Base-by-base conservation (phyloP, 2,329 filamentous ascomycete species). In the Clonostachys rhizophaga region DNA sequence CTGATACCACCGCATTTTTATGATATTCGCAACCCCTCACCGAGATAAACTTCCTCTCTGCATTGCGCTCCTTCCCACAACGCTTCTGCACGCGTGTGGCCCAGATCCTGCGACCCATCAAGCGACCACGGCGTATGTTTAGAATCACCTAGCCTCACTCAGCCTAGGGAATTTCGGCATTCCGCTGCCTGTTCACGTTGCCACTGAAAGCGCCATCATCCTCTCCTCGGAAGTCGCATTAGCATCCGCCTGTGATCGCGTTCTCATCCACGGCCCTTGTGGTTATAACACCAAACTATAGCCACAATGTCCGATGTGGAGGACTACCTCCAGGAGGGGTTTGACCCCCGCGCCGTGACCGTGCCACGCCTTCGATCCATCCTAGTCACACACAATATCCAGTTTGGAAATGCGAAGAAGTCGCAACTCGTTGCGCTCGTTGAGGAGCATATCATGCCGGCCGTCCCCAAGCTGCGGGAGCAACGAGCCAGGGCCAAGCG, bases 381-480 rank as follows among this genome's bases (percentile, higher is more conserved):
- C 54, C 82, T 99, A 49, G 88, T 97, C 59, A 87, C 84, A 54
- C 89, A 99, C 70, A 87, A 91, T 62, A 75, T 97, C 59, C 71
- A 83, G 36, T 97, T 96, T 63, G 85, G 89, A 0, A 91, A 85
- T 5, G 91, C 94, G 12, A 99, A 97, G 72, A 99, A 99, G 72
- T 73, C 83, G 0, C 86, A 95, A 61, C 82, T 99, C 18, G 77
- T 99, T 50, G 83, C 87, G 8, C 82, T 97, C 42, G 91, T 99
- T 67, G 84, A 86, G 60, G 76, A 87, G 34, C 74, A 94, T 52
- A 79, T 99, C 30, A 70, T 89, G 5, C 87, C 92, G 0, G 86
- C 92, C 57, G 86, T 89, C 3, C 80, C 81, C 54, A 88, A 86
- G 66, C 79, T 97, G 20, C 75, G 95, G 34, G 79, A 81, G 12